Conservation (phyloP, 1,284 basidiomycete genomes). For the Apiotrichum sp. region DNA sequence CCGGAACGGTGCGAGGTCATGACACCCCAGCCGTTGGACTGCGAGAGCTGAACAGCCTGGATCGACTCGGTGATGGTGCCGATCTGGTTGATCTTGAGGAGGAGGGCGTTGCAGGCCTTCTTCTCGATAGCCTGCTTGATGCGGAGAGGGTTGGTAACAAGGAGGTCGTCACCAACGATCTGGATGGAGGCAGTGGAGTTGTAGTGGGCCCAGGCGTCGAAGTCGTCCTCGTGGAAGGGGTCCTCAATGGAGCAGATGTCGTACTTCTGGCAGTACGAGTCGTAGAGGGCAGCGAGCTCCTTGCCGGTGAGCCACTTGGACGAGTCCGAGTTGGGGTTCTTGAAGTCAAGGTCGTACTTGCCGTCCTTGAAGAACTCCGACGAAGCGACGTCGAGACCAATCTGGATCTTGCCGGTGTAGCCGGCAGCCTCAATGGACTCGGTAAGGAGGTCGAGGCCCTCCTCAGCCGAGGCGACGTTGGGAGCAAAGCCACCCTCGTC, state of each 20-base stretch:
- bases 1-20: conserved; percentile 99
- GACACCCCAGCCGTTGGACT: conserved; percentile 96
- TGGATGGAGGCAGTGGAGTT: conserved; percentile 56
- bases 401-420: conserved; percentile 97
- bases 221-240: conserved; percentile 99
- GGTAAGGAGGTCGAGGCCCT: conserved; percentile 90
- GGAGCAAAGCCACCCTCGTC: conserved; percentile 99
- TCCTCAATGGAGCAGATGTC: conserved; percentile 97
- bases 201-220: conserved; percentile 96
- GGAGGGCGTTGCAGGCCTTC: conserved; percentile 98
- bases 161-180: conserved; percentile 96
- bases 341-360: conserved; percentile 98
- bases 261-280: conserved; percentile 80
- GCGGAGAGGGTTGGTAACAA: conserved; percentile 94
- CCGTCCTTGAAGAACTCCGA: conserved; percentile 99
- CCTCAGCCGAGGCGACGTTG: conserved; percentile 93
- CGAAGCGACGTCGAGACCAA: conserved; percentile 96
- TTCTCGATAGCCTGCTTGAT: conserved; percentile 99
- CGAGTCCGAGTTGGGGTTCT: conserved; percentile 96
- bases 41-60: conserved; percentile 77
- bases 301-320: conserved; percentile 91
- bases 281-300: conserved; percentile 91
- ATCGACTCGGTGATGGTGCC: conserved; percentile 98
- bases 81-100: conserved; percentile 99
- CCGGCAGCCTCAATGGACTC: conserved; percentile 97